Evolutionary conservation across 2,329 filamentous ascomycete species (phyloP).

Genomic region (Alternaria dauci): DNA sequence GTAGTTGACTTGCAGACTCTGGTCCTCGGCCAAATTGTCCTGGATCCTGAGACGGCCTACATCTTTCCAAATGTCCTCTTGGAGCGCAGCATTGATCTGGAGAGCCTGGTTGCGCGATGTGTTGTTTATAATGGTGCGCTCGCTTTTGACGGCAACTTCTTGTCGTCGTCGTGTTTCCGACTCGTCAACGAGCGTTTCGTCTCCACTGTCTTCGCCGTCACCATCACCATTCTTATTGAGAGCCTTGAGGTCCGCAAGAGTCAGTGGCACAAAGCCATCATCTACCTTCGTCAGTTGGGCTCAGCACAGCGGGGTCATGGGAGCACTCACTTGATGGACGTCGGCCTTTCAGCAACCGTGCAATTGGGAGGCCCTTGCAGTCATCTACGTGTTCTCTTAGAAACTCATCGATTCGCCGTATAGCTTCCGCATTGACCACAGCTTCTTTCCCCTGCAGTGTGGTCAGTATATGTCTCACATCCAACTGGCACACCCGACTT

Average conservation of each 20-base stretch:
- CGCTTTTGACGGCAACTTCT: not conserved
- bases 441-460: slow-evolving; percentile 6
- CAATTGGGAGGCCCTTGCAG: not conserved
- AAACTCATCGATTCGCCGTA: slow-evolving; percentile 21
- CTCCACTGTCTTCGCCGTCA: not conserved
- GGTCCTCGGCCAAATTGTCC: slow-evolving; percentile 21
- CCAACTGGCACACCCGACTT: too few species aligned
- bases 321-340: not conserved
- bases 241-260: not conserved
- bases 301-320: not conserved
- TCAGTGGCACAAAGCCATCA: not conserved
- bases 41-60: slow-evolving; percentile 21
- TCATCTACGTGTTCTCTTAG: not conserved
- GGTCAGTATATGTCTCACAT: too few species aligned
- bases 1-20: slow-evolving; percentile 20
- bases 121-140: slow-evolving; percentile 22
- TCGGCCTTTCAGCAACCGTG: not conserved
- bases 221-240: not conserved
- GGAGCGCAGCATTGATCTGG: slow-evolving; percentile 28
- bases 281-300: not conserved
- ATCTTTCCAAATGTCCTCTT: slow-evolving; percentile 24
- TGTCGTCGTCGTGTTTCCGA: not conserved
- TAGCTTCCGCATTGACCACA: slow-evolving; percentile 22
- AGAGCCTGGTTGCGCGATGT: slow-evolving; percentile 18
- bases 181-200: slow-evolving; percentile 1